Evolutionary conservation across 345 rosid genomes (phyloP).

Genomic region (Brassica cretica): DNA sequence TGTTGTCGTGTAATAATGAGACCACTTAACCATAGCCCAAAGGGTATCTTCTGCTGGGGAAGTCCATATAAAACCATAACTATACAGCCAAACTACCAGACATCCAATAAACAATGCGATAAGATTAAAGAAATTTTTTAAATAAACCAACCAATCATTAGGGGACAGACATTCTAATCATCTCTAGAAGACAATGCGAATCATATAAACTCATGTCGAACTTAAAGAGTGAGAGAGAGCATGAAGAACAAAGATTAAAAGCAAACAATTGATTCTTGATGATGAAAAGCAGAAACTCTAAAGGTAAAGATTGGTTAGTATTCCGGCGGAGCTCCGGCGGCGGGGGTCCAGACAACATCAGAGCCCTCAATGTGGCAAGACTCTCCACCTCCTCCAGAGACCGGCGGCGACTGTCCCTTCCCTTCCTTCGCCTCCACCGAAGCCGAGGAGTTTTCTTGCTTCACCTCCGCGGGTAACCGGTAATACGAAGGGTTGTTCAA

Average conservation of each 20-base stretch:
- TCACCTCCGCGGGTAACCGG: constrained; percentile 54
- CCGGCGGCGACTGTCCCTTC: constrained; percentile 54
- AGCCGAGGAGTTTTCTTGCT: constrained; percentile 42
- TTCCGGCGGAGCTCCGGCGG: constrained; percentile 60
- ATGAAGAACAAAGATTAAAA: not conserved
- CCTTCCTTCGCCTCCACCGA: constrained; percentile 51
- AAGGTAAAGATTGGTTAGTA: constrained; percentile 35
- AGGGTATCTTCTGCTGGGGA: not conserved
- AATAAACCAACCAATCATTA: not conserved
- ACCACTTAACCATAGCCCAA: not conserved
- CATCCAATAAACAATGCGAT: constrained; percentile 1
- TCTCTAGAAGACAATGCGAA: not conserved
- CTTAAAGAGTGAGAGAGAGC: not conserved
- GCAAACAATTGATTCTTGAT: not conserved
- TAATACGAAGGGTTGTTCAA: constrained; percentile 73
- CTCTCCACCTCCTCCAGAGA: constrained; percentile 53
- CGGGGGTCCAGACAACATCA: constrained; percentile 74
- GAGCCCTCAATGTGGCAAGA: constrained; percentile 55
- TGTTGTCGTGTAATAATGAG: not conserved
- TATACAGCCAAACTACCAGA: not conserved
- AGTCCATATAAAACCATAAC: not conserved
- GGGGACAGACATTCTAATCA: not conserved
- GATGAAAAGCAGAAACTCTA: not conserved
- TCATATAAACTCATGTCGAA: not conserved
- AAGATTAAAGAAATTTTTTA: not conserved